Percentiles rank a stretch among this genome's conserved stretches.
Evolutionary conservation across 495 filamentous ascomycete genomes (phyloP).

Genomic region (Stereocaulon alpinum): DNA sequence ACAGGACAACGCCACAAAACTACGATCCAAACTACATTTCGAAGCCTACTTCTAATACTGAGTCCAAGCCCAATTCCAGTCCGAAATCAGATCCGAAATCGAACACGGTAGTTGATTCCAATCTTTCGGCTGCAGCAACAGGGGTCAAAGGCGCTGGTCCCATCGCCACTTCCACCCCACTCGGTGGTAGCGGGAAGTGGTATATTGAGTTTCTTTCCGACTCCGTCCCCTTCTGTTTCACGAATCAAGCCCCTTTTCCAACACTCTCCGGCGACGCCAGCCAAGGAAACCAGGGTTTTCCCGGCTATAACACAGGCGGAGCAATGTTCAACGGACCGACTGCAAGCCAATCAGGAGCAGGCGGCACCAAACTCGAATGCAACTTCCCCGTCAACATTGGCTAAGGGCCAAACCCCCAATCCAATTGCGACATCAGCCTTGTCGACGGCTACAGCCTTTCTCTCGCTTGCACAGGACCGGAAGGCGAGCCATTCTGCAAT

Average conservation of each 20-base stretch:
- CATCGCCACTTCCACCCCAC: neutral
- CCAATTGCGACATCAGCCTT: neutral
- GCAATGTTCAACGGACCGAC: neutral
- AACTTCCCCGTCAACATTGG: neutral
- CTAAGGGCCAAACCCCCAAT: neutral
- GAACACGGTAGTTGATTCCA: too few species aligned
- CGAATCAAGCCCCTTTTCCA: too few species aligned
- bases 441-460: neutral
- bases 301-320: neutral
- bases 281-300: neutral
- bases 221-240: too few species aligned
- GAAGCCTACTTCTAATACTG: too few species aligned
- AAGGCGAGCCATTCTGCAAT: too few species aligned
- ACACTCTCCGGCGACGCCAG: too few species aligned
- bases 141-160: neutral
- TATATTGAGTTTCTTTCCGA: too few species aligned
- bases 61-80: too few species aligned
- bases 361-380: slow-evolving; percentile 1
- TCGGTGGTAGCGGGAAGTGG: neutral
- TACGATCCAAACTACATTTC: too few species aligned
- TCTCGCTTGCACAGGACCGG: slow-evolving; percentile 5
- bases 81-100: too few species aligned
- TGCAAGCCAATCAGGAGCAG: too few species aligned
- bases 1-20: too few species aligned
- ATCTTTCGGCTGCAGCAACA: neutral